A percentile compares a stretch with the other conserved stretches of the same genome.
Conservation (phyloP, 2,329 filamentous ascomycete species). For the Neofusicoccum laricinum region DNA sequence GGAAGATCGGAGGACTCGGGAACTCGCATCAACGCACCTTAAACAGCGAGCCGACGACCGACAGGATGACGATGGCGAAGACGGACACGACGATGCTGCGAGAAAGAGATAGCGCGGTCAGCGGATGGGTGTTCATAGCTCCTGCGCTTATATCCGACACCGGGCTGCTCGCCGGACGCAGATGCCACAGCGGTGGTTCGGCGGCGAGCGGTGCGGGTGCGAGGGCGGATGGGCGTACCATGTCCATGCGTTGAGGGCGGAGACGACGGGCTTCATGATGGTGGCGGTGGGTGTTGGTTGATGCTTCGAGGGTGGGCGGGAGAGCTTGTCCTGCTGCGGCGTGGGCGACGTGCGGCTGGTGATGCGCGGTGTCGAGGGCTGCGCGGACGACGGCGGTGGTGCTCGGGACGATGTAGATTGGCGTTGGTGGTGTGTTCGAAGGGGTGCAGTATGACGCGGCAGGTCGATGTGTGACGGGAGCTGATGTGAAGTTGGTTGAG, state of each 20-base stretch:
- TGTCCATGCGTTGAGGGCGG: slow-evolving; percentile 89
- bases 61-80: slow-evolving; percentile 65
- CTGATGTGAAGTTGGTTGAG: slow-evolving; percentile 1
- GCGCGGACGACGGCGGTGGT: background rate
- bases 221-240: slow-evolving; percentile 63
- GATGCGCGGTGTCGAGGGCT: background rate
- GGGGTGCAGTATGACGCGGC: background rate
- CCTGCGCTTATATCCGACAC: background rate
- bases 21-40: slow-evolving; percentile 46
- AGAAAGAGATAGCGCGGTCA: background rate
- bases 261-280: slow-evolving; percentile 91
- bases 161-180: too few relatives aligned
- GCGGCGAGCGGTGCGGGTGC: background rate
- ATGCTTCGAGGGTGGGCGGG: background rate
- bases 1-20: background rate
- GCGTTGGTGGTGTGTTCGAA: background rate
- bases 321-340: background rate
- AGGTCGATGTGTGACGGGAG: background rate
- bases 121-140: background rate
- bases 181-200: background rate
- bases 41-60: slow-evolving; percentile 69
- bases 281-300: background rate
- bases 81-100: slow-evolving; percentile 67
- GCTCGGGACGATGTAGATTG: background rate
- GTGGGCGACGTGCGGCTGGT: background rate